Evolutionary conservation across 768 basidiomycete genomes (phyloP).

Genomic region (Daedalea quercina): DNA sequence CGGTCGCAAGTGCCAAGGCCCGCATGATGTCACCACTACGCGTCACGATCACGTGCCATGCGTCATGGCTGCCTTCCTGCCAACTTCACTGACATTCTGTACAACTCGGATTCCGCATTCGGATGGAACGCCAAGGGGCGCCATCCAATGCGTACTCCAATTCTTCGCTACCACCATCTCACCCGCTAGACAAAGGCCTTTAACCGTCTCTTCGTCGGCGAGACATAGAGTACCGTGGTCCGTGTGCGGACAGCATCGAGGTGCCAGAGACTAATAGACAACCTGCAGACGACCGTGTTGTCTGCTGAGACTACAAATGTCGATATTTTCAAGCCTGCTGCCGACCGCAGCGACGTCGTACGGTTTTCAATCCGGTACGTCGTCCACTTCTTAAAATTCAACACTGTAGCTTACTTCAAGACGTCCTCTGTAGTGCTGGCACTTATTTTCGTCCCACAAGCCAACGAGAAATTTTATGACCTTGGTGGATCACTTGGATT

Average conservation of each 20-base stretch:
- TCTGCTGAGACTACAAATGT: too few species aligned
- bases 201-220: background rate
- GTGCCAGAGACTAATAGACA: too few species aligned
- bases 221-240: too few species aligned
- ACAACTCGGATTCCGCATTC: too few species aligned
- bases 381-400: background rate
- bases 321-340: conserved; percentile 46
- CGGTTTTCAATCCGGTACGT: conserved; percentile 41
- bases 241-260: too few species aligned
- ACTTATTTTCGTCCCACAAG: conserved; percentile 54
- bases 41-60: conserved; percentile 1
- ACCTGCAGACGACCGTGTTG: too few species aligned
- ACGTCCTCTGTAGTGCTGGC: conserved; percentile 37
- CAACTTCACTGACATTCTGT: background rate
- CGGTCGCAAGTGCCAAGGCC: background rate
- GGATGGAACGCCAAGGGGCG: too few species aligned
- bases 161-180: too few species aligned
- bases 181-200: too few species aligned
- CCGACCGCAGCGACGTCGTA: conserved; percentile 44
- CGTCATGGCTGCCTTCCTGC: background rate
- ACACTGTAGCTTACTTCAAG: conserved; percentile 1
- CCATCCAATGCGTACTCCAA: too few species aligned
- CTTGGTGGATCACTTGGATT: conserved; percentile 61
- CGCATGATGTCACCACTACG: background rate
- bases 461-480: conserved; percentile 63